Percentiles rank a stretch among this genome's conserved stretches.
Evolutionary conservation across 768 basidiomycete species (phyloP).

Genomic region (Agaricus blazei): DNA sequence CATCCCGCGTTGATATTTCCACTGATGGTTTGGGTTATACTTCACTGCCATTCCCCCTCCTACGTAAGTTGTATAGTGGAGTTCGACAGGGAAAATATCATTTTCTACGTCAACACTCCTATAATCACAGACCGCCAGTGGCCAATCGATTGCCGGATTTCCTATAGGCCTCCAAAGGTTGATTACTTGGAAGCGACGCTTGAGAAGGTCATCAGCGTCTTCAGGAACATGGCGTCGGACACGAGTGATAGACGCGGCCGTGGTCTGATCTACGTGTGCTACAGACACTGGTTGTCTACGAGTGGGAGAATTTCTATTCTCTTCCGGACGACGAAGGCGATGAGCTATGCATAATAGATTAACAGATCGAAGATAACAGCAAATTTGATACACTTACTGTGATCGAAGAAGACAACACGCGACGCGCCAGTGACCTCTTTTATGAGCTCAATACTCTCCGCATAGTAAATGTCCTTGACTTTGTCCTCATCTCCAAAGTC

Average conservation of each 20-base stretch:
- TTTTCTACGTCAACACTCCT: conserved; percentile 30
- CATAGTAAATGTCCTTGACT: too few species aligned
- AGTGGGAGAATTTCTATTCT: conserved; percentile 7
- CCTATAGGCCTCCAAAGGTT: conserved; percentile 43
- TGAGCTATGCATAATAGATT: conserved; percentile 17
- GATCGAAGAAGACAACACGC: too few species aligned
- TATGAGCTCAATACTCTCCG: too few species aligned
- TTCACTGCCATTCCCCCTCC: conserved; percentile 46
- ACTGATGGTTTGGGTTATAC: conserved; percentile 41
- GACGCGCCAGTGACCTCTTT: too few species aligned
- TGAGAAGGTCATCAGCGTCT: conserved; percentile 29
- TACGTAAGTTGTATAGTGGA: conserved; percentile 43
- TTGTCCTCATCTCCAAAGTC: too few species aligned
- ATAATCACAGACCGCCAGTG: conserved; percentile 37
- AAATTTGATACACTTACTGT: too few species aligned
- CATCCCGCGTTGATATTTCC: conserved; percentile 46
- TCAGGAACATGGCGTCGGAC: conserved; percentile 32
- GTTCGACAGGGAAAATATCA: conserved; percentile 38
- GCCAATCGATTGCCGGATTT: conserved; percentile 31
- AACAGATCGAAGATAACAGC: too few species aligned
- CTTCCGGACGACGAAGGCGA: conserved; percentile 13
- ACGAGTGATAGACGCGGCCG: conserved; percentile 26
- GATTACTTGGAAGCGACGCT: conserved; percentile 38
- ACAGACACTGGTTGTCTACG: conserved; percentile 16
- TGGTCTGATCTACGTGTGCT: conserved; percentile 39